phyloP scores from a whole-genome alignment of 345 rosid genomes.

The Camelina laxa region DNA sequence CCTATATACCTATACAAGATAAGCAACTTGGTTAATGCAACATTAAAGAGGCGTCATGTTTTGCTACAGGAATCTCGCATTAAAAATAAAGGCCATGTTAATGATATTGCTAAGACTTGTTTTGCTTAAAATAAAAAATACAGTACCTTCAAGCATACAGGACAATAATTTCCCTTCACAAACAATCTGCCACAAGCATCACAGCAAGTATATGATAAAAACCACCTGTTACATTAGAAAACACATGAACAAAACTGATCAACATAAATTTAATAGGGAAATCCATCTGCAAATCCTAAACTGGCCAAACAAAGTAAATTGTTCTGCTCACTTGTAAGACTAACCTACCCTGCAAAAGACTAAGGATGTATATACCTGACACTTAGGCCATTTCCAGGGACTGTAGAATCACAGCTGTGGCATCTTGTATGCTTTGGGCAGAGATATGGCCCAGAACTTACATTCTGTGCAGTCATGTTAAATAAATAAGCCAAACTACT shows the following conservation, averaged over 20 bases:
- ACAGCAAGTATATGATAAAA: constrained; percentile 95
- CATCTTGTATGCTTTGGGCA: constrained; percentile 96
- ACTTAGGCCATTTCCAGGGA: constrained; percentile 98
- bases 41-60: constrained; percentile 10
- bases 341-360: constrained; percentile 13
- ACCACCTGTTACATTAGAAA: constrained; percentile 71
- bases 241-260: constrained; percentile 12
- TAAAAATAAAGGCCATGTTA: constrained; percentile 12
- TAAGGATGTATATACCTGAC: constrained; percentile 67
- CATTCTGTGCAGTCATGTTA: constrained; percentile 64
- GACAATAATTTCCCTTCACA: constrained; percentile 97
- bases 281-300: constrained; percentile 25
- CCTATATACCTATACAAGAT: constrained; percentile 74
- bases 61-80: not conserved
- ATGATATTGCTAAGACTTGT: constrained; percentile 12
- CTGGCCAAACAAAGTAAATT: not conserved
- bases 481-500: constrained; percentile 20
- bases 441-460: constrained; percentile 94
- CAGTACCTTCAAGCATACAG: constrained; percentile 94
- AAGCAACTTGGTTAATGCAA: constrained; percentile 12
- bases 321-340: constrained; percentile 20
- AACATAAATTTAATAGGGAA: not conserved
- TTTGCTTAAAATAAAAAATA: constrained; percentile 37
- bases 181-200: constrained; percentile 99
- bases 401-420: constrained; percentile 94